phyloP scores from a whole-genome alignment of 331 rosid species.

The Acacia concinna region DNA sequence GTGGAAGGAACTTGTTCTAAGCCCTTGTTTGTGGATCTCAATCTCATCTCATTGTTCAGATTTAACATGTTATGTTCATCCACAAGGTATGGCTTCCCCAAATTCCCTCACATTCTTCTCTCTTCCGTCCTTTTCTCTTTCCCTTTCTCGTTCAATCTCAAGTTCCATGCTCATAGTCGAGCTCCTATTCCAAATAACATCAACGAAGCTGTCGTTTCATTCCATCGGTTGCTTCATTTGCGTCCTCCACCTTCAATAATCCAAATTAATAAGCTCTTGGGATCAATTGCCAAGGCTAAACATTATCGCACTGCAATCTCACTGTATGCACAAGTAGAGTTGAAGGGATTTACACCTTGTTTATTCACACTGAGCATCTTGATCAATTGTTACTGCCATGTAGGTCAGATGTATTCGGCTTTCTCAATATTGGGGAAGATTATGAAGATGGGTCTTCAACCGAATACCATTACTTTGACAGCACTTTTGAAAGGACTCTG shows the following conservation, averaged over 20 bases:
- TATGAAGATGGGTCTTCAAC: neutral
- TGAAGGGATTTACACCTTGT: neutral
- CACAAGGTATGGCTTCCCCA: neutral
- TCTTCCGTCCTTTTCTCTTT: neutral
- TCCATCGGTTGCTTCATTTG: neutral
- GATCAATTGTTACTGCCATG: slow-evolving; percentile 2
- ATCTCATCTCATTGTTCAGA: neutral
- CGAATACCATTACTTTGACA: neutral
- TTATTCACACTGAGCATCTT: neutral
- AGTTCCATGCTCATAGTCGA: neutral
- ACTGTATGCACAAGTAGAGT: neutral
- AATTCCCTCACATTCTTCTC: neutral
- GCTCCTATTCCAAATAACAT: neutral
- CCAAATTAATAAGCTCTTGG: neutral
- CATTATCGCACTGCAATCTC: neutral
- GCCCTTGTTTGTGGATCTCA: neutral
- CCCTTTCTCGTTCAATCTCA: neutral
- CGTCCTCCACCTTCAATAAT: neutral
- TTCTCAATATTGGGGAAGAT: slow-evolving; percentile 3
- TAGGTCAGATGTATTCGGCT: neutral
- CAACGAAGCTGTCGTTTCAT: neutral
- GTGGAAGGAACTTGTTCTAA: neutral
- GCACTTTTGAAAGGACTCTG: neutral
- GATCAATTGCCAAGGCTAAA: neutral
- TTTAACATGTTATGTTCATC: neutral